phyloP scores from a whole-genome alignment of 768 basidiomycete species.

The Vararia minispora region DNA sequence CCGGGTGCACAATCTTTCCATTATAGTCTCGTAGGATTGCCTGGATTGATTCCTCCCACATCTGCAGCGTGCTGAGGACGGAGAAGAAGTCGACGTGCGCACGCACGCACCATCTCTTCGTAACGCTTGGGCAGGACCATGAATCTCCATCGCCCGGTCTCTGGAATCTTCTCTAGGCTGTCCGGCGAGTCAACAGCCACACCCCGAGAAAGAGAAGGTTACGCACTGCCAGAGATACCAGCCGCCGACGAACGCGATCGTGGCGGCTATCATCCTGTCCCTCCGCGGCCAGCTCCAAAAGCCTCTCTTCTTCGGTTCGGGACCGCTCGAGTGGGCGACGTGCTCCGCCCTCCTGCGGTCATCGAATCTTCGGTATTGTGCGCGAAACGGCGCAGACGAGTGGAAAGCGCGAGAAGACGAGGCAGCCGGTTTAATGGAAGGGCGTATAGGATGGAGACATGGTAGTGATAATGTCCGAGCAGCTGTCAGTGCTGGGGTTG shows the following conservation, averaged over 20 bases:
- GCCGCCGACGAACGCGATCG: conserved; percentile 10
- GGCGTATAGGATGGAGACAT: no score
- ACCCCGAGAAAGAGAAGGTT: neutral
- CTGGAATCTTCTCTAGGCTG: conserved; percentile 76
- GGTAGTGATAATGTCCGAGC: no score
- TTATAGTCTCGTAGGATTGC: conserved; percentile 42
- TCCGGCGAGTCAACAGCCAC: neutral
- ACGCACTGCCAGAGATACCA: conserved; percentile 24
- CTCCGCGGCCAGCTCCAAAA: neutral
- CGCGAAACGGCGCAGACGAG: conserved; percentile 2
- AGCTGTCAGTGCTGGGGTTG: no score
- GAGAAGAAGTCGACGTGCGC: neutral
- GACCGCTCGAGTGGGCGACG: no score
- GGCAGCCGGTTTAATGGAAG: no score
- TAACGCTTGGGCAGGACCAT: conserved; percentile 59
- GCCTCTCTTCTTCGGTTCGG: neutral
- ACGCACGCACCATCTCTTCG: conserved; percentile 40
- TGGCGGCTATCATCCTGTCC: conserved; percentile 12
- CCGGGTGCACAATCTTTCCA: conserved; percentile 45
- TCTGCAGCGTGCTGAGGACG: conserved; percentile 17
- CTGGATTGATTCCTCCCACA: conserved; percentile 30
- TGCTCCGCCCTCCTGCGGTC: no score
- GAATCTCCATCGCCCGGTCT: conserved; percentile 83
- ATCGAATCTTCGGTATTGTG: conserved; percentile 10
- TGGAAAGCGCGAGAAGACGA: no score